These are phyloP conservation scores for Boletus bicolor DNA, from an alignment of 768 basidiomycete genomes.

Conservation along the genomic window DNA sequence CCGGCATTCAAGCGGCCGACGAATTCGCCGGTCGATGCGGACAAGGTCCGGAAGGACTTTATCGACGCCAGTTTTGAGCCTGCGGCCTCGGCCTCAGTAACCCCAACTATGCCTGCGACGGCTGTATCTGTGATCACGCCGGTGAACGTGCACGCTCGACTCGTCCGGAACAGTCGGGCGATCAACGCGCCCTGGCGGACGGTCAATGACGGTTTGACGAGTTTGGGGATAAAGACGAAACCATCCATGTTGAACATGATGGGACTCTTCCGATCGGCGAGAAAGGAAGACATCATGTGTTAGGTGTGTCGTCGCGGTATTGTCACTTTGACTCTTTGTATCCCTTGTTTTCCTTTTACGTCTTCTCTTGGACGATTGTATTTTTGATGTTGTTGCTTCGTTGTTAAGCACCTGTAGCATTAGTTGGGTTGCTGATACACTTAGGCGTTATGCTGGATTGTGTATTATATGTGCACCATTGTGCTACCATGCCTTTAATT, in stretches of 20 bases:
- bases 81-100: background rate
- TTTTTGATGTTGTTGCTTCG: background rate
- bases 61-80: conserved; percentile 46
- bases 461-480: background rate
- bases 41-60: conserved; percentile 39
- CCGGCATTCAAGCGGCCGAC: conserved; percentile 32
- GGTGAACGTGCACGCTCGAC: background rate
- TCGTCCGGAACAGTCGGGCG: background rate
- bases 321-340: background rate
- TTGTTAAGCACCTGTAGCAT: background rate
- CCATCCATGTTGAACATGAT: conserved; percentile 27
- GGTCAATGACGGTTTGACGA: conserved; percentile 6
- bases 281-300: conserved; percentile 15
- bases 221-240: conserved; percentile 21
- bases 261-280: conserved; percentile 30
- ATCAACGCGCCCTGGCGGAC: conserved; percentile 6
- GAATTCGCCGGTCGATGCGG: conserved; percentile 36
- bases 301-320: background rate
- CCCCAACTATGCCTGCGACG: background rate
- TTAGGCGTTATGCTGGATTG: background rate
- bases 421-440: background rate
- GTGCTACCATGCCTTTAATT: background rate
- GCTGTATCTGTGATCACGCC: background rate
- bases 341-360: background rate
- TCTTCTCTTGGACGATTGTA: background rate